phyloP scores from a whole-genome alignment of 495 filamentous ascomycete genomes.

The Lasiosphaeriaceae sp. region DNA sequence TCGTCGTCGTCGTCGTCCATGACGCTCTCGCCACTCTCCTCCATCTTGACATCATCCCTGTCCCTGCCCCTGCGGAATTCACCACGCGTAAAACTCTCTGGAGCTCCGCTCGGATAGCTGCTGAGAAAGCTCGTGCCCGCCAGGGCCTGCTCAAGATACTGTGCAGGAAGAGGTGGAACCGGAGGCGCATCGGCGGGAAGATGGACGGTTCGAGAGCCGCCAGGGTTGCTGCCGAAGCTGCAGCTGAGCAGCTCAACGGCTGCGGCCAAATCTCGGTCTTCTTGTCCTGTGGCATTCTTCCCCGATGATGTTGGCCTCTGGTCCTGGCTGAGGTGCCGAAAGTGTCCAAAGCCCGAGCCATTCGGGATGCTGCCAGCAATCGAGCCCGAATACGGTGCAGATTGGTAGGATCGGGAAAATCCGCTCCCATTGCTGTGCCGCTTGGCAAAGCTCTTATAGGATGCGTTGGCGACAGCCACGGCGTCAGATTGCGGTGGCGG shows the following conservation, averaged over 20 bases:
- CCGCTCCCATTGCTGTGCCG: conserved; percentile 63
- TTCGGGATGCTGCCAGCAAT: conserved; percentile 48
- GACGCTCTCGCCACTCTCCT: conserved; percentile 59
- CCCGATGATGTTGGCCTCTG: conserved; percentile 60
- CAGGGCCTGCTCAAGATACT: conserved; percentile 55
- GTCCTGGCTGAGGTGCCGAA: conserved; percentile 52
- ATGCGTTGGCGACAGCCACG: conserved; percentile 30
- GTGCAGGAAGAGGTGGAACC: conserved; percentile 76
- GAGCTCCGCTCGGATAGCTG: conserved; percentile 48
- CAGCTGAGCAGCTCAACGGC: conserved; percentile 86
- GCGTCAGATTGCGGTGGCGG: conserved; percentile 60
- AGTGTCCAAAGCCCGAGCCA: conserved; percentile 48
- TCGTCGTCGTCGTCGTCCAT: conserved; percentile 80
- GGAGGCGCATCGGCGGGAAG: conserved; percentile 77
- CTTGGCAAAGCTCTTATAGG: conserved; percentile 51
- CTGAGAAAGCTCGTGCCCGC: conserved; percentile 48
- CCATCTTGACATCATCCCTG: conserved; percentile 61
- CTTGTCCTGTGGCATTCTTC: conserved; percentile 57
- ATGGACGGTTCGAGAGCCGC: conserved; percentile 62
- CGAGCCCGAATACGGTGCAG: conserved; percentile 55
- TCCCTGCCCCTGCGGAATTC: conserved; percentile 31
- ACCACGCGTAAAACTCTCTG: conserved; percentile 39
- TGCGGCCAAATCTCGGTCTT: conserved; percentile 81
- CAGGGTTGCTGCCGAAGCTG: conserved; percentile 72
- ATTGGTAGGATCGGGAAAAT: conserved; percentile 84